Percentiles rank a stretch among this genome's conserved stretches.
Conservation (phyloP, 306 rosid genomes). For the Quercus bicolor region DNA sequence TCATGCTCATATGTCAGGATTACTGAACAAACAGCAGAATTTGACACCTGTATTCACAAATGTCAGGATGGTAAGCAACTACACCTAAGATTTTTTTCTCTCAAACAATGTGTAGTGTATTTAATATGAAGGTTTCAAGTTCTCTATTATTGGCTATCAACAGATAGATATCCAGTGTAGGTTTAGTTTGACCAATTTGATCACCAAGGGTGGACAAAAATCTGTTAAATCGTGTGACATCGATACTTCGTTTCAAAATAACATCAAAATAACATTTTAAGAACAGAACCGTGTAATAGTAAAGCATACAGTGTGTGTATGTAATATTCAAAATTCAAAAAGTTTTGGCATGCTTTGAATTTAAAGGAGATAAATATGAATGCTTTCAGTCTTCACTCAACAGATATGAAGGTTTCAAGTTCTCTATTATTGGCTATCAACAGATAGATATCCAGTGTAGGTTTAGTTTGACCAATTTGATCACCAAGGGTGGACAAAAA, state of each 20-base stretch:
- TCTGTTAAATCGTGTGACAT: no score
- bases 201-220: neutral
- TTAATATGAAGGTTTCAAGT: neutral
- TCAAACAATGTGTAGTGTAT: neutral
- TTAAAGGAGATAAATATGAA: no score
- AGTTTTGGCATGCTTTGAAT: neutral
- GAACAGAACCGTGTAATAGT: neutral
- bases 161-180: neutral
- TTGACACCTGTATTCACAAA: slow-evolving; percentile 42
- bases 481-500: neutral
- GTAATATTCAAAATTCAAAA: neutral
- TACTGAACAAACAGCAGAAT: slow-evolving; percentile 48
- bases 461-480: neutral
- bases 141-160: neutral
- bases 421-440: neutral
- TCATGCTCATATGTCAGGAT: slow-evolving; percentile 45
- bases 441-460: neutral
- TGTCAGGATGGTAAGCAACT: slow-evolving; percentile 59
- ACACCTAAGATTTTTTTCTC: neutral
- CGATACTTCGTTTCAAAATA: no score
- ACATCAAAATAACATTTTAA: neutral
- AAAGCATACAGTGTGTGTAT: neutral
- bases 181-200: neutral
- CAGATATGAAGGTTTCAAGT: neutral
- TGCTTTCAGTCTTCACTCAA: no score